A percentile compares a stretch with the other conserved stretches of the same genome.
These are phyloP conservation scores for Monosporascus sp. DNA, from an alignment of 2,329 filamentous ascomycete species.

Conservation along the genomic window DNA sequence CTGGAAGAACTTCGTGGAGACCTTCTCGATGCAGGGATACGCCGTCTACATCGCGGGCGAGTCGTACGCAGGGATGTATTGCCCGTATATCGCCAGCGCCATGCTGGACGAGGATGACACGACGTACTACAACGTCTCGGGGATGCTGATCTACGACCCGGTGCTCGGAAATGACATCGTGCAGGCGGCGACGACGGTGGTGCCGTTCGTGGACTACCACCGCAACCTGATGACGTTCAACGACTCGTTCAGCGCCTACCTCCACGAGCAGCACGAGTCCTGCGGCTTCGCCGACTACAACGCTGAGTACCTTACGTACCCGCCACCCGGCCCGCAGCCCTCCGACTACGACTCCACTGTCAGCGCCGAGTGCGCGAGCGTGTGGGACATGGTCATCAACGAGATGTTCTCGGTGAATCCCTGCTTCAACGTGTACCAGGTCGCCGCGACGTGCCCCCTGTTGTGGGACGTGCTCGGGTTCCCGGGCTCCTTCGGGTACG, in stretches of 20 bases:
- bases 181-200: constrained; percentile 36
- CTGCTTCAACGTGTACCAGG: constrained; percentile 65
- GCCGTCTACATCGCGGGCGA: constrained; percentile 52
- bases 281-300: constrained; percentile 55
- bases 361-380: constrained; percentile 42
- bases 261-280: constrained; percentile 42
- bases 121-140: constrained; percentile 45
- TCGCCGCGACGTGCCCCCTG: constrained; percentile 61
- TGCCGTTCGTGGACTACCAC: constrained; percentile 53
- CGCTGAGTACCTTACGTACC: constrained; percentile 53
- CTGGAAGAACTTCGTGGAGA: constrained; percentile 54
- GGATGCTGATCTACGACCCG: constrained; percentile 61
- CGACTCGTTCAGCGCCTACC: constrained; percentile 47
- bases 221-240: constrained; percentile 50
- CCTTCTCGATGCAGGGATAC: constrained; percentile 46
- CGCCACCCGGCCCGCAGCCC: constrained; percentile 53
- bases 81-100: constrained; percentile 50
- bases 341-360: constrained; percentile 34
- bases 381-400: constrained; percentile 46
- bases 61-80: constrained; percentile 47
- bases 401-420: constrained; percentile 52
- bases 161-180: constrained; percentile 46
- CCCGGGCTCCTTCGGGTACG: constrained; percentile 59
- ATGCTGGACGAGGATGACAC: constrained; percentile 43
- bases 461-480: constrained; percentile 53